Evolutionary conservation across 352 stramenopile genomes (phyloP).

Genomic region (Pythium dissimile): DNA sequence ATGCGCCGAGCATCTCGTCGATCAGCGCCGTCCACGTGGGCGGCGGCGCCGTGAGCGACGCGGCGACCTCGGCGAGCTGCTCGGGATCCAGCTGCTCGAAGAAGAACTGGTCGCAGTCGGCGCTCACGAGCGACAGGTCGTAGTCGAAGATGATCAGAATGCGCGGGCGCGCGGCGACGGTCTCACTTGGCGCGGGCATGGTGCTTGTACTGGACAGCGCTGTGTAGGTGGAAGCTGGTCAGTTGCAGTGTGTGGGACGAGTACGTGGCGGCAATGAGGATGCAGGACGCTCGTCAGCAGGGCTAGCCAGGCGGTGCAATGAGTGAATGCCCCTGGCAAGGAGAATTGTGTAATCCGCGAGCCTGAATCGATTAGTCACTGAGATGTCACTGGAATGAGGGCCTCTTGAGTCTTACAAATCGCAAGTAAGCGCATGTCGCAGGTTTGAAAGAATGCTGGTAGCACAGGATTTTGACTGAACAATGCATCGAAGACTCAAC

Average conservation of each 20-base stretch:
- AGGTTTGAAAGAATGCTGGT: too few relatives aligned
- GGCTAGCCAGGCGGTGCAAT: too few relatives aligned
- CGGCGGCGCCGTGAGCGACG: constrained; percentile 1
- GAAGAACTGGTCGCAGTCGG: constrained; percentile 19
- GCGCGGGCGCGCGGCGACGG: not conserved
- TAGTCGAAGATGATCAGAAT: constrained; percentile 28
- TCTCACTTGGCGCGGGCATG: not conserved
- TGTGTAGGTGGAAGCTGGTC: not conserved
- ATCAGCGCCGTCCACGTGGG: constrained; percentile 6
- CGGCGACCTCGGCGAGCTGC: constrained; percentile 5
- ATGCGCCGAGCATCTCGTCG: constrained; percentile 5
- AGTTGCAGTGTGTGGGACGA: not conserved
- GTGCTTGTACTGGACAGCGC: not conserved
- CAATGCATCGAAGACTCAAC: too few relatives aligned
- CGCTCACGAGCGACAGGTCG: constrained; percentile 26
- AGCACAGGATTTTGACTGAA: too few relatives aligned
- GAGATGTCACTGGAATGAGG: not conserved
- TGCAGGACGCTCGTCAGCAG: not conserved
- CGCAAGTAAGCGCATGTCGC: not conserved
- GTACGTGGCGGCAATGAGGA: not conserved
- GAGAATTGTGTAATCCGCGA: too few relatives aligned
- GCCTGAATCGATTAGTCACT: not conserved
- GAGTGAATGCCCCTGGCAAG: too few relatives aligned
- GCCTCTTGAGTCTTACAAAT: too few relatives aligned
- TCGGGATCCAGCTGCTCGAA: constrained; percentile 1